Evolutionary conservation across 1,139 yeast genomes (phyloP), one percentile per base, ranked within the genome.

Genomic region (Yamadazyma epiphylla): DNA sequence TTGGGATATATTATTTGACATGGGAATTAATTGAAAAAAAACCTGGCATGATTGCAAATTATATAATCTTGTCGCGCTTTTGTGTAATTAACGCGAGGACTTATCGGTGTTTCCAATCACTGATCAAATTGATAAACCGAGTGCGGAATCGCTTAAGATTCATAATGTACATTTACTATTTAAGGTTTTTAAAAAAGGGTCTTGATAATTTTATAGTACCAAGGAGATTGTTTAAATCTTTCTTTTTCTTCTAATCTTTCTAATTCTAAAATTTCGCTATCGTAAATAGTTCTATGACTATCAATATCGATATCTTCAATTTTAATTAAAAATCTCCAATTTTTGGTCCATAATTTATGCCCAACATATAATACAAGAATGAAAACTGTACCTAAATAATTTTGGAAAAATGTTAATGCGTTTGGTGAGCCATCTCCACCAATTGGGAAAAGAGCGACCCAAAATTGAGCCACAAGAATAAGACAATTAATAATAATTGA

Each of bases 391-490:
- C 70, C 66, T 47, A 65, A 54, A 42, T 64, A 65, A 19, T 56
- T 45, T 38, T 49, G 45, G 48, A 65, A 65, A 46, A 65, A 65
- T 21, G 47, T 52, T 12, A 45, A 37, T 10, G 65, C 69, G 35
- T 45, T 51, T 26, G 71, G 65, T 17, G 38, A 31, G 2, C 38
- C 55, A 17, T 37, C 39, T 2, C 53, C 53, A 4, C 62, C 67
- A 22, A 58, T 35, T n/a, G 72, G 72, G 48, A 50, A 64, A 26
- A 65, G 50, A 3, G 69, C 63, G 22, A 64, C 52, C 69, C 70
- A 65, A 41, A 65, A 63, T 43, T 65, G 70, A 11, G 65, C 69
- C 23, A 66, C 52, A 39, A 66, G 53, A 29, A 64, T 57, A 32
- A 64, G 52, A 13, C 48, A 29, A 42, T 60, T 62, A 46, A 64